Evolutionary conservation across 306 rosid species (phyloP).

Genomic region (Geum urbanum): DNA sequence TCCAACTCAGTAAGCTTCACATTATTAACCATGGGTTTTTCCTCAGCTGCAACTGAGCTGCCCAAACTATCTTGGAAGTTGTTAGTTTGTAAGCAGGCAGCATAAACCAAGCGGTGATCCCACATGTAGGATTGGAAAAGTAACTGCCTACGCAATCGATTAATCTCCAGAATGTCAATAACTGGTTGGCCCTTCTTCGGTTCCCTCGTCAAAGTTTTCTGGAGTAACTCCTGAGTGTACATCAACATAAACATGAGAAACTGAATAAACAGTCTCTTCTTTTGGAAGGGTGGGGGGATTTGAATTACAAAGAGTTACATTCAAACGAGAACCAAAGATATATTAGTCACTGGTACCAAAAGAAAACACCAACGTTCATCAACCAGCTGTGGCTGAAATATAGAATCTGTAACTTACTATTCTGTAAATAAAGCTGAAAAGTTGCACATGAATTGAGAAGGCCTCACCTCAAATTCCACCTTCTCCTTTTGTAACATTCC

Average conservation of each 20-base stretch:
- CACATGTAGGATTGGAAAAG: constrained; percentile 80
- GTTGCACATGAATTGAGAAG: constrained; percentile 16
- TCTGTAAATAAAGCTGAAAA: neutral
- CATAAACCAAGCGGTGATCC: constrained; percentile 72
- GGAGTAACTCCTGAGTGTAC: constrained; percentile 55
- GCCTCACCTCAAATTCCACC: constrained; percentile 77
- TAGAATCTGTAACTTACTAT: neutral
- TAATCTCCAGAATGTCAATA: constrained; percentile 81
- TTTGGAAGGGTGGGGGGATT: no score
- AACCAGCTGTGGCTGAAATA: neutral
- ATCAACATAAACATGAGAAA: constrained; percentile 24
- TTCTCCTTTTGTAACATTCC: constrained; percentile 73
- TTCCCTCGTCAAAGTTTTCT: constrained; percentile 50
- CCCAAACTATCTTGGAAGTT: constrained; percentile 31
- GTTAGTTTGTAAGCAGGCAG: constrained; percentile 36
- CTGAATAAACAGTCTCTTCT: neutral
- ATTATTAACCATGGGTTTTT: constrained; percentile 29
- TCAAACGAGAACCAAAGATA: neutral
- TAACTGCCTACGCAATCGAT: constrained; percentile 70
- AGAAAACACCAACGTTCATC: constrained; percentile 3
- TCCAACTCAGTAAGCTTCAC: constrained; percentile 35
- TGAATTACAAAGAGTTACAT: no score
- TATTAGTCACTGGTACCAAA: neutral
- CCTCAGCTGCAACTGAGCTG: constrained; percentile 41
- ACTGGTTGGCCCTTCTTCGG: constrained; percentile 51